Conservation (phyloP, 106 monocot species). For the Acorus calamus region DNA sequence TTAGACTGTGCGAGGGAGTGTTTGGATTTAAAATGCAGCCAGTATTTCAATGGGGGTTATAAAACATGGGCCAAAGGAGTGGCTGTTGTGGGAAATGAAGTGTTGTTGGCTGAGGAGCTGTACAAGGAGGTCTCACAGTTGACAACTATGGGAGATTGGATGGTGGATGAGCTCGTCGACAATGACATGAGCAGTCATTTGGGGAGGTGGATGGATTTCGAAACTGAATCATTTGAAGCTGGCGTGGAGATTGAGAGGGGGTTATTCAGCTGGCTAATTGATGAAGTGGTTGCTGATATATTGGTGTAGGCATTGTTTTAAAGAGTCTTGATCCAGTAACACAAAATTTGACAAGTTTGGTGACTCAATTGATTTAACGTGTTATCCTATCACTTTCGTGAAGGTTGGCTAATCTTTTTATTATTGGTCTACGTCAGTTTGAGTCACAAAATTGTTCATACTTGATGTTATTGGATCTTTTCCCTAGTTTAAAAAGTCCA, state of each 20-base stretch:
- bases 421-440: too few relatives aligned
- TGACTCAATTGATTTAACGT: too few relatives aligned
- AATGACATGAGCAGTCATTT: conserved; percentile 65
- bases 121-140: conserved; percentile 45
- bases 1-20: conserved; percentile 69
- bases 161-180: conserved; percentile 88
- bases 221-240: conserved; percentile 47
- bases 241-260: conserved; percentile 42
- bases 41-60: conserved; percentile 52
- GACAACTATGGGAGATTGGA: conserved; percentile 51
- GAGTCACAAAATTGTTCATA: too few relatives aligned
- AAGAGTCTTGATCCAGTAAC: too few relatives aligned
- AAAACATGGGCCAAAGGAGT: conserved; percentile 44
- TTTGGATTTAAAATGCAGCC: conserved; percentile 34
- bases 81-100: not conserved
- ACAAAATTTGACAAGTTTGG: too few relatives aligned
- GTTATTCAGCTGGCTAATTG: conserved; percentile 40
- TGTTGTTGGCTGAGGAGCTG: conserved; percentile 34
- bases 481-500: too few relatives aligned
- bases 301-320: too few relatives aligned
- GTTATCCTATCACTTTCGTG: too few relatives aligned
- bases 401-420: too few relatives aligned
- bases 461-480: too few relatives aligned
- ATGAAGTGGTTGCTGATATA: conserved; percentile 51
- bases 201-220: conserved; percentile 77